Conservation (phyloP, 352 stramenopile species). For the Pythium biforme region DNA sequence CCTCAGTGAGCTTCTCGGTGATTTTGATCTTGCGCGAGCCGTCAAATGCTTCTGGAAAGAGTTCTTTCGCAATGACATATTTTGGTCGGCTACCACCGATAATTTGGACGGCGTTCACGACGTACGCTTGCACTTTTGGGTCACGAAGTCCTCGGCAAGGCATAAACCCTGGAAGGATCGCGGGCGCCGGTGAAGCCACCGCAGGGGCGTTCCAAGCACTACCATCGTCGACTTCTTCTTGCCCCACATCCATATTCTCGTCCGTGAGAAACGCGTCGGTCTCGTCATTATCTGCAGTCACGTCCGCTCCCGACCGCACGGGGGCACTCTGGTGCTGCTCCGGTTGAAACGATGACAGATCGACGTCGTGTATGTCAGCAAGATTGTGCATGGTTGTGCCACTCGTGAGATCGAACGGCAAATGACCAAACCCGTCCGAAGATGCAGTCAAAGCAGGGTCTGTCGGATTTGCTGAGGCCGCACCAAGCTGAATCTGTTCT, state of each 20-base stretch:
- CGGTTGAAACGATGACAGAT: slow-evolving; percentile 4
- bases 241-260: slow-evolving; percentile 12
- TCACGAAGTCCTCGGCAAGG: slow-evolving; percentile 64
- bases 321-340: background rate
- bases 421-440: background rate
- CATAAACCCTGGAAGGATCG: slow-evolving; percentile 36
- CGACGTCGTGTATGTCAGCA: slow-evolving; percentile 3
- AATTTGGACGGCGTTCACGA: slow-evolving; percentile 60
- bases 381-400: background rate
- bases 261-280: slow-evolving; percentile 22
- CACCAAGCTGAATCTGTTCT: no score
- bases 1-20: slow-evolving; percentile 45
- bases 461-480: no score
- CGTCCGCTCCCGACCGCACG: background rate
- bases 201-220: background rate
- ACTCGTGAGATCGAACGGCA: slow-evolving; percentile 8
- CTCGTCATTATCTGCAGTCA: background rate
- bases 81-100: slow-evolving; percentile 73
- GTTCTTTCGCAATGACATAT: slow-evolving; percentile 78
- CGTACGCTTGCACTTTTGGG: slow-evolving; percentile 61
- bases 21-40: slow-evolving; percentile 67
- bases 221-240: slow-evolving; percentile 8
- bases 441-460: background rate
- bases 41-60: slow-evolving; percentile 62
- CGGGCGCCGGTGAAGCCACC: background rate